Base-by-base conservation (phyloP, 768 basidiomycete genomes). In the Suillus occidentalis region DNA sequence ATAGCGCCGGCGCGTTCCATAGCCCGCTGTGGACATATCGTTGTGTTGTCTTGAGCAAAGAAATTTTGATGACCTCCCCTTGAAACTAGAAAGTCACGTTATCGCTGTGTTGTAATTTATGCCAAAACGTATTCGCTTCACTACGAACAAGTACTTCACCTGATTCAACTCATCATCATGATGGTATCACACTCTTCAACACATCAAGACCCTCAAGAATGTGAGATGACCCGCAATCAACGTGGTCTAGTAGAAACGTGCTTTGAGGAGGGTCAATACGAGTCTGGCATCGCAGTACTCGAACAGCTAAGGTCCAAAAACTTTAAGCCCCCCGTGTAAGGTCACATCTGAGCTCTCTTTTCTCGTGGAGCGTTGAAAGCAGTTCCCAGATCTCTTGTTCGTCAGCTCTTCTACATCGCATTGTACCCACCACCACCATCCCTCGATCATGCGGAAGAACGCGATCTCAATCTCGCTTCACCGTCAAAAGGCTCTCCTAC, bases 241-340 rank as follows among this genome's bases (percentile, higher is more conserved):
- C 80, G 82, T 42, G 82, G 80, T 40, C 76, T 90, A 5, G 88
- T 92, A 22, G 89, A 92, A 71, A 87, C 82, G 61, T 88, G 88
- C 65, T 85, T 92, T 22, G 91, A 93, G 70, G 91, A 93, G 73
- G 86, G 87, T 20, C 89, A 91, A 64, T 91, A 89, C 67, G 87
- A 90, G 69, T 80, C 85, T 6, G 91, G 86, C 8, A 87, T 91
- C 36, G 77, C 81, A 16, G 75, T 85, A 34, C 82, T 93, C 1
- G 85, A 86, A 64, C 87, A 88, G 64, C 74, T 92, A 2, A 85
- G 88, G 55, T 84, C 85, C 0, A 72, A 82, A n/a, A 77, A 81
- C 31, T 82, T 82, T 74, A 85, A 76, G 60, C 90, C 90, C 9
- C 83, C 84, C 13, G 70, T 78, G 91, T 90, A 73, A 72, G 89